Evolutionary conservation across 2,329 filamentous ascomycete genomes (phyloP).

Genomic region (Neoscytalidium dimidiatum): DNA sequence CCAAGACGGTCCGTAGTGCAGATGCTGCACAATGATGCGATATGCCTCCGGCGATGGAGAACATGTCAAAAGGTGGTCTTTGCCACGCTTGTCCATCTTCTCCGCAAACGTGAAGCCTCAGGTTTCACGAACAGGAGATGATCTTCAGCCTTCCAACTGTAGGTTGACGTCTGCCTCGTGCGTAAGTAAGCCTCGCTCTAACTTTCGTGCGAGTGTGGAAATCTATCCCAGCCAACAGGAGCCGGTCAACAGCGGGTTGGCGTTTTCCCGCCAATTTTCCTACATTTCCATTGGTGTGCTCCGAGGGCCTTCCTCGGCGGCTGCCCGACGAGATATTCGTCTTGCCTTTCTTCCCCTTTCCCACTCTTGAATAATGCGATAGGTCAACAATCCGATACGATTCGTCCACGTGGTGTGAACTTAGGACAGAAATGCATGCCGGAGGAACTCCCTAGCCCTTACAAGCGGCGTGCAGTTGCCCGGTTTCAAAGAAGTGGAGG

Average conservation of each 20-base stretch:
- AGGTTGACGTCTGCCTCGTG: slow-evolving; percentile 1
- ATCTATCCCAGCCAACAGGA: background rate
- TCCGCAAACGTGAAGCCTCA: background rate
- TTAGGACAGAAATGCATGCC: too few species aligned
- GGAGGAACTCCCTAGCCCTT: background rate
- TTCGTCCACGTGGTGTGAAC: slow-evolving; percentile 10
- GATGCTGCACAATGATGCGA: background rate
- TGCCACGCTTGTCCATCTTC: background rate
- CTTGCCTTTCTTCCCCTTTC: background rate
- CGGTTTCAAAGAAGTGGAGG: slow-evolving; percentile 10
- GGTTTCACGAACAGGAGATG: background rate
- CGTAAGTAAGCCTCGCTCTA: background rate
- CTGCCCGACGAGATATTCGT: background rate
- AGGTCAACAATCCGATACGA: background rate
- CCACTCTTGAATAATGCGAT: slow-evolving; percentile 2
- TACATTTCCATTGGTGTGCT: background rate
- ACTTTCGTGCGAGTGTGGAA: background rate
- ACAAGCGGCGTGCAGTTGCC: background rate
- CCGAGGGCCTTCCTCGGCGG: background rate
- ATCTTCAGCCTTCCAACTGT: background rate
- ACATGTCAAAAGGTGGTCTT: background rate
- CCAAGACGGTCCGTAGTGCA: background rate
- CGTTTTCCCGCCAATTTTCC: background rate
- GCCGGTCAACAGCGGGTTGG: background rate
- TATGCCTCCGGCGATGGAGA: background rate